Percentiles rank a stretch among this genome's conserved stretches.
Evolutionary conservation across 345 rosid species (phyloP).

Genomic region (Eucalyptus pauciflora): DNA sequence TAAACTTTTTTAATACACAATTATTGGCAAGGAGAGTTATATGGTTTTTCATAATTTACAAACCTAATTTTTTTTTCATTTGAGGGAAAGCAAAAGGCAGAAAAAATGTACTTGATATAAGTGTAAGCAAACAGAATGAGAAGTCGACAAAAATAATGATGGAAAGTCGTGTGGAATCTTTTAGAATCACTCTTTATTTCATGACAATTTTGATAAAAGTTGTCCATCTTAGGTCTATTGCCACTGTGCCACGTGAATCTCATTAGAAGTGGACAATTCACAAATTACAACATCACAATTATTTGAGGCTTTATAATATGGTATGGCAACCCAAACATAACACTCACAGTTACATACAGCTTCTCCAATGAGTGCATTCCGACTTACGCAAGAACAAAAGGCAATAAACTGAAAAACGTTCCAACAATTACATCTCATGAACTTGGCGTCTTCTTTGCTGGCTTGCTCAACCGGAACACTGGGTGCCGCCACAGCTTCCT

Average conservation of each 20-base stretch:
- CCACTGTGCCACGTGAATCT: too few relatives aligned
- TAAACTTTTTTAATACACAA: too few relatives aligned
- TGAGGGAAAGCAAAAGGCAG: too few relatives aligned
- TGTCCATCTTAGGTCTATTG: fast-evolving
- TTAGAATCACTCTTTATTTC: not conserved
- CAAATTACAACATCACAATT: fast-evolving
- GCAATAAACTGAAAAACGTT: not conserved
- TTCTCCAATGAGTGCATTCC: not conserved
- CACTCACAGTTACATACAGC: not conserved
- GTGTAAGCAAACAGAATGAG: too few relatives aligned
- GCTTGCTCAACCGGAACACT: constrained; percentile 49
- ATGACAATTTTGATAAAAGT: too few relatives aligned
- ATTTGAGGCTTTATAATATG: not conserved
- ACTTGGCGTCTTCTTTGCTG: constrained; percentile 32
- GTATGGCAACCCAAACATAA: not conserved
- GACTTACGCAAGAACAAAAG: fast-evolving
- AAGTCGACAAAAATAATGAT: not conserved
- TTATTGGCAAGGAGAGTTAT: too few relatives aligned
- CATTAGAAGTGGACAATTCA: too few relatives aligned
- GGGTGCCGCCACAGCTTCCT: constrained; percentile 56
- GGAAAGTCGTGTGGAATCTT: fast-evolving
- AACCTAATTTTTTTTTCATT: too few relatives aligned
- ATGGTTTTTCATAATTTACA: too few relatives aligned
- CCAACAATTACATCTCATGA: constrained; percentile 29
- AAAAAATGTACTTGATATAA: too few relatives aligned